Evolutionary conservation across 2,329 filamentous ascomycete genomes (phyloP).

Genomic region (Aciculosporium take): DNA sequence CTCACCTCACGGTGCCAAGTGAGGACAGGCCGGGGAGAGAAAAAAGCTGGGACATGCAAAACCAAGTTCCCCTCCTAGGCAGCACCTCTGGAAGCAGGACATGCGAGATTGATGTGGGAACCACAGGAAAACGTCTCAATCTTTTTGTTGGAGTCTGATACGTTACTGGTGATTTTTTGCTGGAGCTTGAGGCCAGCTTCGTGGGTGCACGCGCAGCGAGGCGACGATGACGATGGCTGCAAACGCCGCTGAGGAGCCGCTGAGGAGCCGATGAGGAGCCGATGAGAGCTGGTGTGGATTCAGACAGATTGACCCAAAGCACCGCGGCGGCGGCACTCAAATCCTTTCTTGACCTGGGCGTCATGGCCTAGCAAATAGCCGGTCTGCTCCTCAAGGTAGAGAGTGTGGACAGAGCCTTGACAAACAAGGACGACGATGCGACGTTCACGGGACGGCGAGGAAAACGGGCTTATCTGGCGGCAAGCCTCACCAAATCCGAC

Average conservation of each 20-base stretch:
- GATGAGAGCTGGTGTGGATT: neutral
- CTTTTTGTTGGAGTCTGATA: neutral
- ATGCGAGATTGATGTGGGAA: neutral
- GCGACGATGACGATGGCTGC: neutral
- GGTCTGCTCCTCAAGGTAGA: neutral
- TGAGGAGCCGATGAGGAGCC: neutral
- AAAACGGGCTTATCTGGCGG: neutral
- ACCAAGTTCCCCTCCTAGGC: neutral
- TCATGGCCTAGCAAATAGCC: neutral
- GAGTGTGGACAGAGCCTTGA: neutral
- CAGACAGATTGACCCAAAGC: neutral
- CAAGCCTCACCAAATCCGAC: conserved; percentile 2
- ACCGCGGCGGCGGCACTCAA: no score
- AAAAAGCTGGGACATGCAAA: neutral
- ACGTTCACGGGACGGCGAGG: neutral
- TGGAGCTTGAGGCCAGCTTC: neutral
- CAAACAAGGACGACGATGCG: conserved; percentile 1
- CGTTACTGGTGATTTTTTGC: no score
- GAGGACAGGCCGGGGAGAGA: neutral
- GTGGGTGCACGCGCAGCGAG: neutral
- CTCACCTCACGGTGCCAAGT: neutral
- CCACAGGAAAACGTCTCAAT: neutral
- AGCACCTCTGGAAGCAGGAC: neutral
- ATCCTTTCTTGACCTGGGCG: neutral
- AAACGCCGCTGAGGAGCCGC: neutral